Base-by-base conservation (phyloP, 345 rosid genomes). In the Acer negundo region DNA sequence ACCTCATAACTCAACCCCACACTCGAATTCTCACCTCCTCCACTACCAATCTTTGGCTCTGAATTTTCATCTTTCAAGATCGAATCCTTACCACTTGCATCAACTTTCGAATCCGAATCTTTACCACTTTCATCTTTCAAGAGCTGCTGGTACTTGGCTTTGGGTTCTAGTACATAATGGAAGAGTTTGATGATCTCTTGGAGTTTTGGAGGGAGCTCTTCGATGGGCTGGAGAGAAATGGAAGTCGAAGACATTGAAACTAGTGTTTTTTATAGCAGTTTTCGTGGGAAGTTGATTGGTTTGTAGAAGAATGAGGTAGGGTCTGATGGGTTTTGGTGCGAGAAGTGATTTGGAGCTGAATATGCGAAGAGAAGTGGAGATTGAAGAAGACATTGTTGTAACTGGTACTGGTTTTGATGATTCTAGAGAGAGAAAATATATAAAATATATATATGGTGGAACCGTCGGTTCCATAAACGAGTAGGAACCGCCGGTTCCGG, bases 121-220 rank as follows among this genome's bases (percentile, higher is more conserved):
- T 26, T 26, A 26, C 28, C 28, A 26, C 28, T 26, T 26, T 26
- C 2, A 26, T 26, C 28, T 26, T 26, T 26, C 20, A 92, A 68
- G 10, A 95, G 91, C 87, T 93, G 98, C 89, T 90, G 87, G 87
- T 92, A 95, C 82, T 90, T 95, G 67, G 93, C 90, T 79, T 82
- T 91, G 0, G 95, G 88, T 6, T 91, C 92, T 23, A 86, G 81
- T 1, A 91, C 97, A n/a, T 95, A 90, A 76, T 94, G 98, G 81
- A 96, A 96, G 7, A 90, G 91, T 70, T 81, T 84, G 79, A 94
- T 79, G 80, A 94, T 94, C 77, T 94, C 94, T 73, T 87, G 97
- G 59, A 96, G 97, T 83, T 85, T 89, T 17, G 97, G 92, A 63
- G 99, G 99, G 63, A 96, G 94, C 58, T 92, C 93, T 38, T 90